A percentile compares a stretch with the other conserved stretches of the same genome.
Evolutionary conservation across 1,139 yeast genomes (phyloP).

Genomic region (Debaryomycetaceae sp.): DNA sequence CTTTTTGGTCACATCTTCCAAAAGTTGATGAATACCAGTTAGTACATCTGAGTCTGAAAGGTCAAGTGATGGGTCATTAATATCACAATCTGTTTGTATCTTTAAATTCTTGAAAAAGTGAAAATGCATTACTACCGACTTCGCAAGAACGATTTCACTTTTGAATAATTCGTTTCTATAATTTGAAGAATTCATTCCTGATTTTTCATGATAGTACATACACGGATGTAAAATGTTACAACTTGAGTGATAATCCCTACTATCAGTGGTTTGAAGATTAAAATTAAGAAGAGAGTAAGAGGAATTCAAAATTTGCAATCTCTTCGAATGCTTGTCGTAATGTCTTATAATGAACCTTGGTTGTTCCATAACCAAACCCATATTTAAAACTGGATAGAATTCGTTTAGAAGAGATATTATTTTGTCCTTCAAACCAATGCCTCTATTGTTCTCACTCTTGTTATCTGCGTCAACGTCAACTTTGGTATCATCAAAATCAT

Average conservation of each 20-base stretch:
- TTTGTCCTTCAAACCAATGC: background rate
- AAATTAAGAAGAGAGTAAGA: slow-evolving; percentile 39
- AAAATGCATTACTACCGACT: slow-evolving; percentile 20
- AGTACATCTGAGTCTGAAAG: slow-evolving; percentile 30
- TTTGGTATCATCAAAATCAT: slow-evolving; percentile 3
- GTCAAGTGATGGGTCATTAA: slow-evolving; percentile 22
- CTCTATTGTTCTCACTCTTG: background rate
- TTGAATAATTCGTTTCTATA: slow-evolving; percentile 5
- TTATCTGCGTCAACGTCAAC: background rate
- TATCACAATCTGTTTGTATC: slow-evolving; percentile 19
- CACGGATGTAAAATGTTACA: slow-evolving; percentile 36
- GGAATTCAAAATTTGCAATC: slow-evolving; percentile 28
- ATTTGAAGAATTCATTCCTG: slow-evolving; percentile 2
- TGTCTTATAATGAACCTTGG: slow-evolving; percentile 39
- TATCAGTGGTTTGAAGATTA: slow-evolving; percentile 31
- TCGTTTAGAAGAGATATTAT: slow-evolving; percentile 31
- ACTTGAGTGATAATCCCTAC: slow-evolving; percentile 33
- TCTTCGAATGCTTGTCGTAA: slow-evolving; percentile 14
- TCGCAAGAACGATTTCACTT: slow-evolving; percentile 18
- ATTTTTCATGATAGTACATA: slow-evolving; percentile 28
- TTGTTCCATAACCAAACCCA: slow-evolving; percentile 41
- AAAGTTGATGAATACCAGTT: slow-evolving; percentile 28
- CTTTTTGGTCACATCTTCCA: slow-evolving; percentile 23
- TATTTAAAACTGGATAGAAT: slow-evolving; percentile 40
- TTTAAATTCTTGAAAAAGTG: slow-evolving; percentile 30